Evolutionary conservation across 148 eudicot genomes (phyloP).

Genomic region (Persicaria tinctoria): DNA sequence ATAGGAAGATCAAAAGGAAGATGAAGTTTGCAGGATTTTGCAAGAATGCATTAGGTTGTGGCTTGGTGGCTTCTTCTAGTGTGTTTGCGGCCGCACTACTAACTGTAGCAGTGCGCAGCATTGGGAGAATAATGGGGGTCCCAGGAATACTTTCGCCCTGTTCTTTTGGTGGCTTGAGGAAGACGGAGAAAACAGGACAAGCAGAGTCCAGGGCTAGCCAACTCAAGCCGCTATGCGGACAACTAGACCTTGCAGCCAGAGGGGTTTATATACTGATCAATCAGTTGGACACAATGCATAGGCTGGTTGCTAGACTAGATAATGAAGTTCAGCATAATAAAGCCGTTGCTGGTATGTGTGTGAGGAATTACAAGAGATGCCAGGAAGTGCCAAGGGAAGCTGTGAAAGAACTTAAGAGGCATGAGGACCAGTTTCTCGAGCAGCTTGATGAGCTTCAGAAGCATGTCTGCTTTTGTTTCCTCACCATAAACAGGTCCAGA

Average conservation of each 20-base stretch:
- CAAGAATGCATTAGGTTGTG: slow-evolving; percentile 28
- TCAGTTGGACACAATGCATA: slow-evolving; percentile 62
- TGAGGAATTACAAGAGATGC: slow-evolving; percentile 26
- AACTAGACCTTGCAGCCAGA: slow-evolving; percentile 61
- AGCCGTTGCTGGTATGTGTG: slow-evolving; percentile 44
- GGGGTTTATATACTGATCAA: slow-evolving; percentile 54
- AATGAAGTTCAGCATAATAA: slow-evolving; percentile 59
- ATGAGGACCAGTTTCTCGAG: slow-evolving; percentile 41
- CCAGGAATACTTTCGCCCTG: slow-evolving; percentile 23
- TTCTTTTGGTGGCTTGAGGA: slow-evolving; percentile 17
- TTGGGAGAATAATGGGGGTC: slow-evolving; percentile 34
- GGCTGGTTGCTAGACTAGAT: slow-evolving; percentile 47
- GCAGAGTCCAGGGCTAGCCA: slow-evolving; percentile 11
- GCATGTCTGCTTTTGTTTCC: slow-evolving; percentile 61
- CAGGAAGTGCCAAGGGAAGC: slow-evolving; percentile 52
- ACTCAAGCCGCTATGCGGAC: slow-evolving; percentile 22
- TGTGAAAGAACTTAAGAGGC: slow-evolving; percentile 36
- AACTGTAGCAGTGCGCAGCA: slow-evolving; percentile 36
- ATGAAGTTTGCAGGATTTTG: slow-evolving; percentile 27
- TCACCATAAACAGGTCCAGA: slow-evolving; percentile 67
- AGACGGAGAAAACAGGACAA: slow-evolving; percentile 7
- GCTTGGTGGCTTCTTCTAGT: slow-evolving; percentile 21
- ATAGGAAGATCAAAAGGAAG: slow-evolving; percentile 30
- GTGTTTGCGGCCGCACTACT: slow-evolving; percentile 31
- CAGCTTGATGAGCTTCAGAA: slow-evolving; percentile 74